Conservation (phyloP, 2,329 filamentous ascomycete genomes). For the Thermomyces lanuginosus region DNA sequence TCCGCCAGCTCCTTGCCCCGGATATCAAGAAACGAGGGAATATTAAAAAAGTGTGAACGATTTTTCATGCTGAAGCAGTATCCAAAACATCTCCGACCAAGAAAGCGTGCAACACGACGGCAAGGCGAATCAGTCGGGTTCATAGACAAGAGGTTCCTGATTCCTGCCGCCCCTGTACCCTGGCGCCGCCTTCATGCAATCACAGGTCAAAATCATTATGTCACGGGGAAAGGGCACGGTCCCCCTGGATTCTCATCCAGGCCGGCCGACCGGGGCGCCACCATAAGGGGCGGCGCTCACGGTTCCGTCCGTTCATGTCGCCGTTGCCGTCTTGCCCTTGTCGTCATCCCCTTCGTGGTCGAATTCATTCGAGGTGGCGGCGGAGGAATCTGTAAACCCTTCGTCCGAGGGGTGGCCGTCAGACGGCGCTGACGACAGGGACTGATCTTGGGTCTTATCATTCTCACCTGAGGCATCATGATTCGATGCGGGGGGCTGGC, state of each 20-base stretch:
- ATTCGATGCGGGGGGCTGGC: slow-evolving; percentile 7
- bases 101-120: background rate
- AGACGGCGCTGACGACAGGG: slow-evolving; percentile 8
- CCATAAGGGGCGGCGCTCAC: background rate
- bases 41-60: slow-evolving; percentile 3
- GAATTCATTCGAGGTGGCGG: slow-evolving; percentile 9
- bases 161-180: too few species aligned
- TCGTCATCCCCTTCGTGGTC: slow-evolving; percentile 3
- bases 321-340: slow-evolving; percentile 3
- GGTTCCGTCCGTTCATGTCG: background rate
- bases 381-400: slow-evolving; percentile 11
- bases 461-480: slow-evolving; percentile 9
- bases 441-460: slow-evolving; percentile 7
- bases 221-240: background rate
- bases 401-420: slow-evolving; percentile 11
- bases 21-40: slow-evolving; percentile 4
- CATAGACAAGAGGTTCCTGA: background rate
- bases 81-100: background rate
- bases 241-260: background rate
- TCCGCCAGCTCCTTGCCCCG: slow-evolving; percentile 7
- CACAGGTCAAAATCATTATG: too few species aligned
- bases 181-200: too few species aligned
- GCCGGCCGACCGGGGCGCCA: background rate
- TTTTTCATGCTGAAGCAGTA: background rate
- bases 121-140: slow-evolving; percentile 1